phyloP scores from a whole-genome alignment of 2,329 filamentous ascomycete species.

The Lachnellula subtilissima region DNA sequence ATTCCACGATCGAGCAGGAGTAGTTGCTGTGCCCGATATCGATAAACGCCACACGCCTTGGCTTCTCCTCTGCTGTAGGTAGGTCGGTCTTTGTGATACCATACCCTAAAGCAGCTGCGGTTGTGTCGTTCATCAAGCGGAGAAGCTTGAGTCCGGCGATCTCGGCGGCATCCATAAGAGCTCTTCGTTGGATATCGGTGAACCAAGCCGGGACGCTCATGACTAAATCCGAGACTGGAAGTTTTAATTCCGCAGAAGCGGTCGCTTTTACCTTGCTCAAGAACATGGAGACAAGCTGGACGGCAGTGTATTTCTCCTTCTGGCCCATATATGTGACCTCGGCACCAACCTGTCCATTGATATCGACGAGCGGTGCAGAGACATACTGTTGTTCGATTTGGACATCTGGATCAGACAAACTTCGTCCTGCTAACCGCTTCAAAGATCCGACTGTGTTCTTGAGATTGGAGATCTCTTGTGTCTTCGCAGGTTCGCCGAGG shows the following conservation, averaged over 20 bases:
- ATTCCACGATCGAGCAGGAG: conserved; percentile 90
- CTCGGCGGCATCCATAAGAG: conserved; percentile 84
- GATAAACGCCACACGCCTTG: conserved; percentile 82
- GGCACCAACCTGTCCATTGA: conserved; percentile 90
- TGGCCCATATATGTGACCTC: conserved; percentile 91
- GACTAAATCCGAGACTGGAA: conserved; percentile 88
- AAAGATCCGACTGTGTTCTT: conserved; percentile 96
- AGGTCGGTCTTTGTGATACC: conserved; percentile 98
- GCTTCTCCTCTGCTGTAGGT: conserved; percentile 82
- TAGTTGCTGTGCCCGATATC: conserved; percentile 97
- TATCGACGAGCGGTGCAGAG: conserved; percentile 78
- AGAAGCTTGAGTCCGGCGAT: conserved; percentile 91
- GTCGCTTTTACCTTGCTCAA: conserved; percentile 91
- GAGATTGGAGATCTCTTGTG: conserved; percentile 97
- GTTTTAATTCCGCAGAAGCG: conserved; percentile 78
- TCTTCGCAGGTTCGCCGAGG: conserved; percentile 93
- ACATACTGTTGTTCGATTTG: conserved; percentile 89
- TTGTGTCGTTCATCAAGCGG: conserved; percentile 95
- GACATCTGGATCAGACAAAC: conserved; percentile 84
- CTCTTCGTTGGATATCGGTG: conserved; percentile 87
- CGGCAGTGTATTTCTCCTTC: conserved; percentile 93
- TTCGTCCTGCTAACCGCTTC: conserved; percentile 87
- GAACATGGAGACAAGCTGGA: conserved; percentile 92
- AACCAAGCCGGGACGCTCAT: conserved; percentile 96
- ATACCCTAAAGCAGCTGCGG: conserved; percentile 89